A percentile compares a stretch with the other conserved stretches of the same genome.
Conservation (phyloP, 495 filamentous ascomycete species). For the Penicillium nucicola region DNA sequence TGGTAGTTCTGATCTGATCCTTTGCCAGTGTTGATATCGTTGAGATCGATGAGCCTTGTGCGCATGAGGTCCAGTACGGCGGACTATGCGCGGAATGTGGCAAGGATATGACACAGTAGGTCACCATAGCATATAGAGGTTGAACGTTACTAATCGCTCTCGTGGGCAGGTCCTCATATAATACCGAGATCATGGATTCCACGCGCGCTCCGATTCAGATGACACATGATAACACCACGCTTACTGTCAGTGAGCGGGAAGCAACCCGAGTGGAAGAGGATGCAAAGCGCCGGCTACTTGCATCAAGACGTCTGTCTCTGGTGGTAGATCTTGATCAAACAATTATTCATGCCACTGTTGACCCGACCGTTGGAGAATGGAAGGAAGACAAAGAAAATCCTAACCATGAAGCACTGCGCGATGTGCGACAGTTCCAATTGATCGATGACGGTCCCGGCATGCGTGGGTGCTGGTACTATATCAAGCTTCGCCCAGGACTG, state of each 20-base stretch:
- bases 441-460: constrained; percentile 75
- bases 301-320: constrained; percentile 77
- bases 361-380: constrained; percentile 96
- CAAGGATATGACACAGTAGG: constrained; percentile 90
- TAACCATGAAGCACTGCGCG: constrained; percentile 86
- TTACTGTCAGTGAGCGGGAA: constrained; percentile 71
- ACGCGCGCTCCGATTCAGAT: constrained; percentile 88
- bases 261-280: constrained; percentile 80
- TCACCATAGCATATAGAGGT: neutral
- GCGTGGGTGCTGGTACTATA: constrained; percentile 87
- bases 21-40: constrained; percentile 53
- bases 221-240: constrained; percentile 80
- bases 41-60: constrained; percentile 86
- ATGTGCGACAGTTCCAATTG: constrained; percentile 83
- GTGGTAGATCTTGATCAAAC: constrained; percentile 98
- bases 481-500: constrained; percentile 94
- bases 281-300: constrained; percentile 76
- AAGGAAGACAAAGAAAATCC: constrained; percentile 81
- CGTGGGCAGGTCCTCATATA: constrained; percentile 50
- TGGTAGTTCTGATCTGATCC: constrained; percentile 11
- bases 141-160: neutral
- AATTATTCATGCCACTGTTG: constrained; percentile 96
- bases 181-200: constrained; percentile 56
- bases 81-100: constrained; percentile 90
- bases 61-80: constrained; percentile 85